phyloP scores from a whole-genome alignment of 345 rosid species.

The Noccaea caerulescens region DNA sequence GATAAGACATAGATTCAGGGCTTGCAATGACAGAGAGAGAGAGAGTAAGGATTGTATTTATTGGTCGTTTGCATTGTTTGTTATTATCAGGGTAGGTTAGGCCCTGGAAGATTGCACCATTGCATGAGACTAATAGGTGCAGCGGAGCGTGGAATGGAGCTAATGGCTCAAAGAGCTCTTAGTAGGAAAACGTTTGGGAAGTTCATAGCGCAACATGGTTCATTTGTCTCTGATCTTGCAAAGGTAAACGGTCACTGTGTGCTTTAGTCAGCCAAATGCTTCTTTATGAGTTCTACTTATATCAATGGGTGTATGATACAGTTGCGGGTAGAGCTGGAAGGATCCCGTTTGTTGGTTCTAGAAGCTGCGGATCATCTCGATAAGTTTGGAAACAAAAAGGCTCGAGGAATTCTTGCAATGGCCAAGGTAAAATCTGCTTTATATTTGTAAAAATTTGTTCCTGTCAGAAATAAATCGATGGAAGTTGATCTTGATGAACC shows the following conservation, averaged over 20 bases:
- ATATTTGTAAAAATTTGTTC: not conserved
- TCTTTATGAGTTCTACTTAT: not conserved
- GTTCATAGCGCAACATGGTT: constrained; percentile 85
- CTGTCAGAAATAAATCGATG: not conserved
- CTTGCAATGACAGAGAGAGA: constrained; percentile 13
- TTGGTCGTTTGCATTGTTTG: constrained; percentile 20
- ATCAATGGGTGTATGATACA: constrained; percentile 40
- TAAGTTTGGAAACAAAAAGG: constrained; percentile 85
- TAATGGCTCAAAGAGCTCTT: constrained; percentile 89
- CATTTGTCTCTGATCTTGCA: constrained; percentile 86
- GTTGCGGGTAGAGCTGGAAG: constrained; percentile 87
- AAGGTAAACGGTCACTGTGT: constrained; percentile 51
- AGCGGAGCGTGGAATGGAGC: constrained; percentile 96
- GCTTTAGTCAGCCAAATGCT: not conserved
- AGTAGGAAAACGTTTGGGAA: constrained; percentile 80
- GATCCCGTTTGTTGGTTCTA: constrained; percentile 77
- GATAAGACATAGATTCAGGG: not conserved
- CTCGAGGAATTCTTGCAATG: constrained; percentile 86
- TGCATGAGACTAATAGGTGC: constrained; percentile 97
- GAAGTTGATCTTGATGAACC: constrained; percentile 2
- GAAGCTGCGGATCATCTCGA: constrained; percentile 96
- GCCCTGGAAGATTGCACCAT: constrained; percentile 99
- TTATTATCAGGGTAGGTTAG: constrained; percentile 84
- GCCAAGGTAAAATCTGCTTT: constrained; percentile 63
- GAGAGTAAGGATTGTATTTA: constrained; percentile 12